A percentile compares a stretch with the other conserved stretches of the same genome.
These are phyloP conservation scores for Plasmodium adleri DNA, from an alignment of 169 alveolate species.

Conservation along the genomic window DNA sequence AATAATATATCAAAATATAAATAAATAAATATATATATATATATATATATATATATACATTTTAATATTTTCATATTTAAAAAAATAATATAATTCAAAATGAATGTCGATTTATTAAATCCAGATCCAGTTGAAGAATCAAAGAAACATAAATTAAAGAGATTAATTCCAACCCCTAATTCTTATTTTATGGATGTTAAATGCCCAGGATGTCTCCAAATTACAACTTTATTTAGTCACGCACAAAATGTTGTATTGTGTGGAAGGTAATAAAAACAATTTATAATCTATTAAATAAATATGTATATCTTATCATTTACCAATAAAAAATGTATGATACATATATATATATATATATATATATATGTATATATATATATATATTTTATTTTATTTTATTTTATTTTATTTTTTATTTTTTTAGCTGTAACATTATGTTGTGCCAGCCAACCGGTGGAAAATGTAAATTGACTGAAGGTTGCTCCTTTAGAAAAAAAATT, in stretches of 20 bases:
- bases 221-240: slow-evolving; percentile 96
- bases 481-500: slow-evolving; percentile 95
- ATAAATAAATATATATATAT: slow-evolving; percentile 14
- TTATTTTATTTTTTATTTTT: slow-evolving; percentile 4
- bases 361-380: not conserved
- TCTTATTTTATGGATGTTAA: slow-evolving; percentile 98
- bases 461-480: slow-evolving; percentile 95
- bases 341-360: not conserved
- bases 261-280: slow-evolving; percentile 84
- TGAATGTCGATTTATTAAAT: slow-evolving; percentile 97
- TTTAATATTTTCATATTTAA: not conserved
- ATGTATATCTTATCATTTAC: not conserved
- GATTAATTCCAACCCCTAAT: slow-evolving; percentile 98
- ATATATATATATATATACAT: slow-evolving; percentile 21
- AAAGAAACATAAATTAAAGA: slow-evolving; percentile 96
- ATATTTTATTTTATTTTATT: slow-evolving; percentile 14
- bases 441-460: slow-evolving; percentile 99
- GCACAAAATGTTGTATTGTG: slow-evolving; percentile 95
- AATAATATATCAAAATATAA: not conserved
- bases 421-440: slow-evolving; percentile 94
- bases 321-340: not conserved
- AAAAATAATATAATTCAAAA: slow-evolving; percentile 74
- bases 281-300: not conserved
- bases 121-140: slow-evolving; percentile 96
- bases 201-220: slow-evolving; percentile 96